Percentiles rank a stretch among this genome's conserved stretches.
Conservation (phyloP, 805 yeast genomes). For the Hanseniaspora clermontiae region DNA sequence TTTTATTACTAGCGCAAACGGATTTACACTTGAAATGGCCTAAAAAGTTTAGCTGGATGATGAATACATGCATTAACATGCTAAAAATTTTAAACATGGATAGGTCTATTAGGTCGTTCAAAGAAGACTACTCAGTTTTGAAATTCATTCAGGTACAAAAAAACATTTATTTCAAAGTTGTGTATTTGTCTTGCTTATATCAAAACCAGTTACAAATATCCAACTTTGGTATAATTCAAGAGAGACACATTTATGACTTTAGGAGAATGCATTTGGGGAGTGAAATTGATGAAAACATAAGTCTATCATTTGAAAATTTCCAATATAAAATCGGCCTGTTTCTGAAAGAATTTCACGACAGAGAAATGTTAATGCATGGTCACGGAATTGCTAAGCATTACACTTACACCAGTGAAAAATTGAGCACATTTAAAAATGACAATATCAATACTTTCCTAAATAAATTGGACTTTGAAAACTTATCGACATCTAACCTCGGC, state of each 20-base stretch:
- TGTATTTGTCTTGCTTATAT: conserved; percentile 2
- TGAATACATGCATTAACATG: conserved; percentile 20
- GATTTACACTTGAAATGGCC: conserved; percentile 16
- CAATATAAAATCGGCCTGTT: conserved; percentile 9
- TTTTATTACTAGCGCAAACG: conserved; percentile 22
- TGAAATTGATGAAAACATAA: neutral
- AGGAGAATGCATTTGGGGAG: conserved; percentile 3
- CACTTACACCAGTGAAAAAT: neutral
- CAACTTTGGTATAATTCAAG: neutral
- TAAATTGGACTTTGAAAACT: neutral
- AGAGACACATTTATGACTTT: conserved; percentile 9
- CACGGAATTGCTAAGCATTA: conserved; percentile 4
- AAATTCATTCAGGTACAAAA: conserved; percentile 6
- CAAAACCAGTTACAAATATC: neutral
- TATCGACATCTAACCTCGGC: neutral
- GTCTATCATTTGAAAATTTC: neutral
- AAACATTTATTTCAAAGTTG: conserved; percentile 6
- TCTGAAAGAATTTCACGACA: conserved; percentile 9
- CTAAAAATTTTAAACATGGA: conserved; percentile 21
- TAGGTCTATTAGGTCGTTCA: conserved; percentile 17
- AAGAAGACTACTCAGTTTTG: conserved; percentile 9
- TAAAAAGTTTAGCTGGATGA: conserved; percentile 17
- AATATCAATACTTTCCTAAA: neutral
- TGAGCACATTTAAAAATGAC: neutral
- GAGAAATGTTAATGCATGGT: conserved; percentile 8